Evolutionary conservation across 306 rosid genomes (phyloP).

Genomic region (Alnus rubra): DNA sequence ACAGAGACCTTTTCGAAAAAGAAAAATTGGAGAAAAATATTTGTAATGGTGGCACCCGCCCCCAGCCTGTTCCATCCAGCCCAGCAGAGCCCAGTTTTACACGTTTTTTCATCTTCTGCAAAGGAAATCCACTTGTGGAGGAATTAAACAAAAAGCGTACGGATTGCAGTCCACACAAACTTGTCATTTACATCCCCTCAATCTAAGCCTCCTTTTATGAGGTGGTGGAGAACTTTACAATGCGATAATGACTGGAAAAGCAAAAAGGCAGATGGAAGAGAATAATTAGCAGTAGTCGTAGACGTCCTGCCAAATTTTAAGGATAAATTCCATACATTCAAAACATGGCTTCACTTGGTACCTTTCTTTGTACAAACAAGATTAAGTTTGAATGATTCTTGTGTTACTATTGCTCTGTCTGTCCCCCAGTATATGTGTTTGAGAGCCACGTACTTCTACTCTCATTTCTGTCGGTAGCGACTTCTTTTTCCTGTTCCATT

Average conservation of each 20-base stretch:
- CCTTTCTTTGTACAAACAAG: not conserved
- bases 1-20: no score
- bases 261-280: slow-evolving; percentile 2
- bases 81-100: no score
- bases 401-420: not conserved
- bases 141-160: not conserved
- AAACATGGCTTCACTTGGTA: not conserved
- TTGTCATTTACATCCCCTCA: slow-evolving; percentile 28
- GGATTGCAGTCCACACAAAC: slow-evolving; percentile 10
- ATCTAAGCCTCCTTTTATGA: slow-evolving; percentile 2
- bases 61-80: no score
- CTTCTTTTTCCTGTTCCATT: not conserved
- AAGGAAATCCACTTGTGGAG: not conserved
- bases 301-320: not conserved
- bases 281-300: not conserved
- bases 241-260: slow-evolving; percentile 28
- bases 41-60: no score
- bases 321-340: slow-evolving; percentile 6
- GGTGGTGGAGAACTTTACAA: slow-evolving; percentile 36
- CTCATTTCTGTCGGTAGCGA: not conserved
- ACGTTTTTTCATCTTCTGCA: no score
- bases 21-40: no score
- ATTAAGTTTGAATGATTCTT: not conserved
- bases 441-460: not conserved
- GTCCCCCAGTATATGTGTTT: no score